Conservation (phyloP, 1,284 basidiomycete genomes). For the Ganoderma leucocontextum region DNA sequence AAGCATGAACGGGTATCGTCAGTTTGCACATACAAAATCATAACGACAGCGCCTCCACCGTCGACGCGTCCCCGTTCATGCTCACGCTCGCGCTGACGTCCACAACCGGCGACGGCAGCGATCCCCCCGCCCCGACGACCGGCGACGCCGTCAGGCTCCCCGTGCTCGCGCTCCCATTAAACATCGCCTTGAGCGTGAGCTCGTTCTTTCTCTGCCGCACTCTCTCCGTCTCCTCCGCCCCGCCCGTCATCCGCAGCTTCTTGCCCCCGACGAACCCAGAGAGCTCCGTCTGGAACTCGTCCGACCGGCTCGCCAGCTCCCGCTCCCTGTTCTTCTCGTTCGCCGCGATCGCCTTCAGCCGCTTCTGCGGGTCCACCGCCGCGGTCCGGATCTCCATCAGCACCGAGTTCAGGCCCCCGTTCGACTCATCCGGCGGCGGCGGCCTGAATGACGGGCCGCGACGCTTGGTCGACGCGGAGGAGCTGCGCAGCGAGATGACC, state of each 20-base stretch:
- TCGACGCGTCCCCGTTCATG: slow-evolving; percentile 4
- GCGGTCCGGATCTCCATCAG: slow-evolving; percentile 90
- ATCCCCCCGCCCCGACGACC: slow-evolving; percentile 12
- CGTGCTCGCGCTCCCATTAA: slow-evolving; percentile 47
- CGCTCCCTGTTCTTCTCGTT: slow-evolving; percentile 82
- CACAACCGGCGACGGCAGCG: slow-evolving; percentile 23
- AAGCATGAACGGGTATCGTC: slow-evolving; percentile 10
- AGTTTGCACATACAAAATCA: background rate
- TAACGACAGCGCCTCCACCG: background rate
- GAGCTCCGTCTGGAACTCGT: slow-evolving; percentile 87
- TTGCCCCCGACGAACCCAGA: slow-evolving; percentile 83
- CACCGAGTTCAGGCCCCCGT: slow-evolving; percentile 72
- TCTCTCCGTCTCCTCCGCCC: slow-evolving; percentile 90
- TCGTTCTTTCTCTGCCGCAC: slow-evolving; percentile 87
- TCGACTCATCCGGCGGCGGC: slow-evolving; percentile 68
- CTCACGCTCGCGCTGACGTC: background rate
- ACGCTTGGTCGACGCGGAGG: slow-evolving; percentile 51
- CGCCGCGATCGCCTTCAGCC: slow-evolving; percentile 91
- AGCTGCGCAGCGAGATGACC: slow-evolving; percentile 79
- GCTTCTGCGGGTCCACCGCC: slow-evolving; percentile 80
- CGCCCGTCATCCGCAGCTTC: slow-evolving; percentile 93
- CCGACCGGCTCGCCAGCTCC: slow-evolving; percentile 72
- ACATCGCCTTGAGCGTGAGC: slow-evolving; percentile 88
- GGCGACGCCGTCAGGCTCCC: slow-evolving; percentile 12
- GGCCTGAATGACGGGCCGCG: slow-evolving; percentile 59